These are phyloP conservation scores for Hsuehochloa calcarea DNA, from an alignment of 176 grass and related monocot genomes.

Conservation along the genomic window DNA sequence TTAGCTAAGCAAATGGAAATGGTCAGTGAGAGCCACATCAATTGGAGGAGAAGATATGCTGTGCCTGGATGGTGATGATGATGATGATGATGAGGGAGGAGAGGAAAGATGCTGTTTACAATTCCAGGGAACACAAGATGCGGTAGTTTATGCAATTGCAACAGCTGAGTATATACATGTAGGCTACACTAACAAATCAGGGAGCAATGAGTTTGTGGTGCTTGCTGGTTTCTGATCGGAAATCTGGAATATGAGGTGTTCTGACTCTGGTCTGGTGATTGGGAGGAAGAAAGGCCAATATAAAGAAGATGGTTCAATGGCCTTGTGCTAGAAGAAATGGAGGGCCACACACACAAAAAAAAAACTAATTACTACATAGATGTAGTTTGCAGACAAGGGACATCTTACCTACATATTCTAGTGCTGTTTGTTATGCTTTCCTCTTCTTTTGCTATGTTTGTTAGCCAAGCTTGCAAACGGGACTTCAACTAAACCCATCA, in stretches of 20 bases:
- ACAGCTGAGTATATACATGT: conserved; percentile 13
- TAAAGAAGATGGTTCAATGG: not conserved
- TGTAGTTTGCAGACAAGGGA: not conserved
- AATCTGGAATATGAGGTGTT: not conserved
- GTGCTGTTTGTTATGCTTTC: conserved; percentile 10
- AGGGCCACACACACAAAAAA: not conserved
- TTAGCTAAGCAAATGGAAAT: not conserved
- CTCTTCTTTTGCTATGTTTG: not conserved
- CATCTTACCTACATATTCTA: conserved; percentile 28
- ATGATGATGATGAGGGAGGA: not conserved
- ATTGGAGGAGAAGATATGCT: not conserved
- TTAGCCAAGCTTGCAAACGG: not conserved
- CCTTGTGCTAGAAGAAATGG: not conserved
- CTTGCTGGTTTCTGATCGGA: not conserved
- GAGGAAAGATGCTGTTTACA: not conserved
- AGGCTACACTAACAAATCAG: not conserved
- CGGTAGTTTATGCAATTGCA: not conserved
- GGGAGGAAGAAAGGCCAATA: not conserved
- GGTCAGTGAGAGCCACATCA: conserved; percentile 23
- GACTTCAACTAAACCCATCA: not conserved
- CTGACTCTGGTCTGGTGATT: not conserved
- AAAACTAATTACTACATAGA: not conserved
- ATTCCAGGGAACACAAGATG: not conserved
- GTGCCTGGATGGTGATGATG: not conserved
- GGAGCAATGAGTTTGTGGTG: not conserved